Evolutionary conservation across 2,329 filamentous ascomycete genomes (phyloP).

Genomic region (Trichoderma semiorbis): DNA sequence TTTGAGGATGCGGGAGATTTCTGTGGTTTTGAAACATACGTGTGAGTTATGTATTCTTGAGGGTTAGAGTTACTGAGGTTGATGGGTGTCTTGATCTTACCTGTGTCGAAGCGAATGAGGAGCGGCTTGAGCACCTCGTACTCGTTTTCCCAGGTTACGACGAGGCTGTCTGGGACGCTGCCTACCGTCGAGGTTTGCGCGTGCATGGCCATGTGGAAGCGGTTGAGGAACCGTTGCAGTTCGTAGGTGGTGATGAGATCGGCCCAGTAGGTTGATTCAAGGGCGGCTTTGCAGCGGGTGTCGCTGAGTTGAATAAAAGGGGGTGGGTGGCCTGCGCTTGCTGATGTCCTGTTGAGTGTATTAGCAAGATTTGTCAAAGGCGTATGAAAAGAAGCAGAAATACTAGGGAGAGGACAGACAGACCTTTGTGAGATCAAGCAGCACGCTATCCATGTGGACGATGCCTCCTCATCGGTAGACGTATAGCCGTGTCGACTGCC

Average conservation of each 20-base stretch:
- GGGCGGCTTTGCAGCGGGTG: slow-evolving; percentile 38
- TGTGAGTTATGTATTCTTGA: neutral
- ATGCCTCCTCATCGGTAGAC: slow-evolving; percentile 50
- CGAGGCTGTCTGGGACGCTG: slow-evolving; percentile 45
- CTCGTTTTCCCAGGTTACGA: slow-evolving; percentile 50
- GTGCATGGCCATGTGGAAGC: slow-evolving; percentile 45
- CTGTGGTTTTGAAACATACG: slow-evolving; percentile 27
- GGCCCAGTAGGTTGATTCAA: slow-evolving; percentile 39
- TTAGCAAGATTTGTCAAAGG: neutral
- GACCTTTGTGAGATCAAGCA: slow-evolving; percentile 51
- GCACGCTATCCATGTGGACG: slow-evolving; percentile 51
- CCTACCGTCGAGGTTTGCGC: slow-evolving; percentile 45
- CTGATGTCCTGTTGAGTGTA: neutral
- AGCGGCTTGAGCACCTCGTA: slow-evolving; percentile 46
- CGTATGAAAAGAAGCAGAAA: neutral
- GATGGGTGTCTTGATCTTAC: slow-evolving; percentile 29
- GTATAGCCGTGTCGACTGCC: slow-evolving; percentile 41
- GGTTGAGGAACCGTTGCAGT: slow-evolving; percentile 49
- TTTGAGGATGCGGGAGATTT: slow-evolving; percentile 47
- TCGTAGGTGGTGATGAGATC: slow-evolving; percentile 45
- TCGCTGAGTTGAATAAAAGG: slow-evolving; percentile 51
- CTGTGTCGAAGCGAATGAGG: slow-evolving; percentile 45
- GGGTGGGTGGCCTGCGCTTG: slow-evolving; percentile 44
- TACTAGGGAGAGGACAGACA: neutral
- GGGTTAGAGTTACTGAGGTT: neutral